Evolutionary conservation across 2,329 filamentous ascomycete species (phyloP), one percentile per base, ranked within the genome.

Genomic region (Cylindrodendrum hubeiense): DNA sequence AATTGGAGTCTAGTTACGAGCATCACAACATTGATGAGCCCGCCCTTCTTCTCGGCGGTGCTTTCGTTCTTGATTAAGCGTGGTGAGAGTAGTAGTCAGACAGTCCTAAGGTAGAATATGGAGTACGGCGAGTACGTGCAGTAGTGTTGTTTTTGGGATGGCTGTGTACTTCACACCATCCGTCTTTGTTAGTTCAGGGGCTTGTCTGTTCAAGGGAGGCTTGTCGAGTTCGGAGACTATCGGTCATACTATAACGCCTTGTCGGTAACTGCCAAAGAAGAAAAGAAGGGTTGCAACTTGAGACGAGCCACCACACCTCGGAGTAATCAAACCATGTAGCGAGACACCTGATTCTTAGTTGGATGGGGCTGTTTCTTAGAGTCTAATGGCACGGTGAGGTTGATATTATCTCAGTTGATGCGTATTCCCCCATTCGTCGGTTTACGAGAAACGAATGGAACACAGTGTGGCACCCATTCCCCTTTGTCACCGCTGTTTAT

Each of bases 21-120:
- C 93, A 96, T 79, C 86, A 92, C 72, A 93, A 79, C 70, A 87
- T 96, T 58, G 81, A 93, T 2, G 93, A 96, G 79, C 93, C 93
- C 2, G 93, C 93, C 0, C 91, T 97, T 56, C 81, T 95, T 33
- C 85, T 96, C 1, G 93, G 93, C 13, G 90, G 93, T 65, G 89
- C 90, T 1, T 94, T 94, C 75, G 80, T 83, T 19, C 70, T 80
- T 39, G 72, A 71, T 72, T 65, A 60, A 34, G 19, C 13, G n/a
- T 37, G 43, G 19, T 37, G 8, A n/a, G 9, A 53, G 10, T 41
- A 2, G 28, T 17, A 8, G 44, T 9, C 7, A 5, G 37, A 22
- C 13, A 33, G 19, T 24, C 15, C 37, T n/a, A 50, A 43, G 26
- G 37, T 37, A 33, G 24, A 53, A 12, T 30, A 9, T 30, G 28